These are phyloP conservation scores for Phlegmacium glaucopus DNA, from an alignment of 768 basidiomycete genomes.

Conservation along the genomic window DNA sequence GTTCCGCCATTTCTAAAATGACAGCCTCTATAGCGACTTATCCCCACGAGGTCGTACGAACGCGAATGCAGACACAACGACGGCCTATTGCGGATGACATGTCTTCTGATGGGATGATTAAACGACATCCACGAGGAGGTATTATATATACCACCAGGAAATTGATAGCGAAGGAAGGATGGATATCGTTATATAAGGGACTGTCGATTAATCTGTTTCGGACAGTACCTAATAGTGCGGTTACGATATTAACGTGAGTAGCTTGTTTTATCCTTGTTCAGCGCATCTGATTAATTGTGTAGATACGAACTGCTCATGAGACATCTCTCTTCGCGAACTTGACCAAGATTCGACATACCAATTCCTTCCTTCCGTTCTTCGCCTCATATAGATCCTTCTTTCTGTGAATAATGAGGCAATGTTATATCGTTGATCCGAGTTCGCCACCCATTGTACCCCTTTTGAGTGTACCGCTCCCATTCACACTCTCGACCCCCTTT, in stretches of 20 bases:
- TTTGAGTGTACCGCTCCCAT: not conserved
- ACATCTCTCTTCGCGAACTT: constrained; percentile 38
- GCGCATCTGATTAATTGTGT: not conserved
- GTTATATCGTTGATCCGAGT: no score
- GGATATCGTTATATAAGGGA: constrained; percentile 89
- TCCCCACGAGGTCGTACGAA: constrained; percentile 98
- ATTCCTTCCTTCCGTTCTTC: not conserved
- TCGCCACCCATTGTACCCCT: no score
- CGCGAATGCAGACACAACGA: constrained; percentile 87
- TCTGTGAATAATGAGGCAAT: no score
- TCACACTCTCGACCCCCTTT: not conserved
- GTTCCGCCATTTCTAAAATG: constrained; percentile 95
- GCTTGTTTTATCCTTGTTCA: not conserved
- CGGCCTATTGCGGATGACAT: constrained; percentile 58
- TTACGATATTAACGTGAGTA: constrained; percentile 89
- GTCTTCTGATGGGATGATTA: constrained; percentile 62
- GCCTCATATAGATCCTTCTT: not conserved
- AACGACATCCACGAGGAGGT: constrained; percentile 54
- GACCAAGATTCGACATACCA: constrained; percentile 2
- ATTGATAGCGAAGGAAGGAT: constrained; percentile 80
- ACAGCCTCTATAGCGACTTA: constrained; percentile 94
- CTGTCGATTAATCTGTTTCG: constrained; percentile 90
- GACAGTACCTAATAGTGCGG: constrained; percentile 94
- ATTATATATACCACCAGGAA: constrained; percentile 68
- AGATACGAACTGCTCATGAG: constrained; percentile 57